Percentiles rank a stretch among this genome's conserved stretches.
phyloP scores from a whole-genome alignment of 805 yeast species.

The Candida tibetensis region DNA sequence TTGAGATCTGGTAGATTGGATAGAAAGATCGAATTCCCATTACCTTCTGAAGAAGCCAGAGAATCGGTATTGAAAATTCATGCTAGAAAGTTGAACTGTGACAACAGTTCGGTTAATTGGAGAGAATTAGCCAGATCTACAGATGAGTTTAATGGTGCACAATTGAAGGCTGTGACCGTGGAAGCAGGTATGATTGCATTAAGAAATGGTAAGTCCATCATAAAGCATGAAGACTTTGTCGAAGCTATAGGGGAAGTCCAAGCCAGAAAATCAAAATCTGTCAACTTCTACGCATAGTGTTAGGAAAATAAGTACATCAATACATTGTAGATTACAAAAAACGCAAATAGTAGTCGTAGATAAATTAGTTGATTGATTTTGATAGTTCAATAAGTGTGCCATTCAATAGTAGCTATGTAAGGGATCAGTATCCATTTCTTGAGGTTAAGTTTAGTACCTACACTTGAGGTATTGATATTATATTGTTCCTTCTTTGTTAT shows the following conservation, averaged over 20 bases:
- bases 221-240: slow-evolving; percentile 95
- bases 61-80: slow-evolving; percentile 96
- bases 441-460: too few relatives aligned
- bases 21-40: slow-evolving; percentile 96
- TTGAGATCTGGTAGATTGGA: slow-evolving; percentile 98
- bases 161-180: slow-evolving; percentile 96
- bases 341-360: too few relatives aligned
- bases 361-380: too few relatives aligned
- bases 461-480: too few relatives aligned
- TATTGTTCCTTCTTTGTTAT: too few relatives aligned
- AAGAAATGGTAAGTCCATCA: slow-evolving; percentile 86
- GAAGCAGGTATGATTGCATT: slow-evolving; percentile 99
- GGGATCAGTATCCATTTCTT: too few relatives aligned
- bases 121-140: slow-evolving; percentile 96
- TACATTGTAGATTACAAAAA: background rate
- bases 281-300: slow-evolving; percentile 85
- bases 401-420: too few relatives aligned
- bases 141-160: slow-evolving; percentile 99
- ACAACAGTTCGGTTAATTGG: slow-evolving; percentile 86
- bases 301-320: background rate
- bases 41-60: slow-evolving; percentile 96
- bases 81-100: slow-evolving; percentile 94
- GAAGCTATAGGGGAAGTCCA: slow-evolving; percentile 98
- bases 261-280: slow-evolving; percentile 93
- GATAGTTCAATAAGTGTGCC: too few relatives aligned